These are phyloP conservation scores for Nelumbo lutea DNA, from an alignment of 164 flowering plant species.

Conservation along the genomic window DNA sequence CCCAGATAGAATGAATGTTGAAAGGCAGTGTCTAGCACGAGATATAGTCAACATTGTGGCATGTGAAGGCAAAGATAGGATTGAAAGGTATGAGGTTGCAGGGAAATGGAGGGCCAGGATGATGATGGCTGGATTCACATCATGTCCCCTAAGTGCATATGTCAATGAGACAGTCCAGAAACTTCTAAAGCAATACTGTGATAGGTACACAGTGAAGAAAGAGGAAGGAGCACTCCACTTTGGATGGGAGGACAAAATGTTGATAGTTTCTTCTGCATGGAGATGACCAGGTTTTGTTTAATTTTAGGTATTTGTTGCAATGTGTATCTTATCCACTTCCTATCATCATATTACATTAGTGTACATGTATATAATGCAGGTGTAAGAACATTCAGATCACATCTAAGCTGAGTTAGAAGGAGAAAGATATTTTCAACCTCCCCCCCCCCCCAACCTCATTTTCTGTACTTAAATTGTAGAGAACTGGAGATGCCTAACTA, in stretches of 20 bases:
- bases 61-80: slow-evolving; percentile 92
- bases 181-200: slow-evolving; percentile 57
- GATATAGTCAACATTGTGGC: slow-evolving; percentile 93
- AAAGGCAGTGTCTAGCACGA: slow-evolving; percentile 83
- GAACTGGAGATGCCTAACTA: too few species aligned
- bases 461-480: too few species aligned
- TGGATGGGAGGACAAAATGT: slow-evolving; percentile 83
- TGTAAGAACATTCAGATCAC: too few species aligned
- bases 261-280: slow-evolving; percentile 91
- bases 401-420: too few species aligned
- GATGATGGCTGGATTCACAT: slow-evolving; percentile 86
- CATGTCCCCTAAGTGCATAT: slow-evolving; percentile 49
- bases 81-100: slow-evolving; percentile 90
- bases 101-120: slow-evolving; percentile 98
- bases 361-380: too few species aligned
- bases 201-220: slow-evolving; percentile 63
- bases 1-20: slow-evolving; percentile 87
- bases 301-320: not conserved
- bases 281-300: slow-evolving; percentile 22
- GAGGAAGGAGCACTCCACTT: slow-evolving; percentile 69
- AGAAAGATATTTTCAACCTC: too few species aligned
- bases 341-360: not conserved
- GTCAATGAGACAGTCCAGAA: slow-evolving; percentile 40
- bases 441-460: too few species aligned
- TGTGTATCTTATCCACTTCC: not conserved